These are phyloP conservation scores for Malus hybrid DNA, from an alignment of 331 rosid species.

Conservation along the genomic window DNA sequence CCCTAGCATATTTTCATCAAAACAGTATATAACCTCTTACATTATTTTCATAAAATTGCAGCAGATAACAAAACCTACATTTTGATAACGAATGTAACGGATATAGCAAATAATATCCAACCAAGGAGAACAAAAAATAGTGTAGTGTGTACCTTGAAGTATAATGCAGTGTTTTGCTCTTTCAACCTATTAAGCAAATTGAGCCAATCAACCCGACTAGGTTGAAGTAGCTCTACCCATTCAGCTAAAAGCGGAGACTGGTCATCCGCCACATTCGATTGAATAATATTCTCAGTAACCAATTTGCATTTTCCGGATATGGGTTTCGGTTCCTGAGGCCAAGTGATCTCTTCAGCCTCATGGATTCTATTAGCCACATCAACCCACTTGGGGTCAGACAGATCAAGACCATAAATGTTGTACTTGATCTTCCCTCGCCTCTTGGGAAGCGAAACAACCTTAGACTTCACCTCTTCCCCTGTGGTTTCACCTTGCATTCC, in stretches of 20 bases:
- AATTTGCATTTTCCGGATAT: slow-evolving; percentile 63
- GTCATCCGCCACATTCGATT: slow-evolving; percentile 41
- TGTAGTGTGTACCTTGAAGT: slow-evolving; percentile 47
- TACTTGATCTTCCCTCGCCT: slow-evolving; percentile 70
- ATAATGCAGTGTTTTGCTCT: slow-evolving; percentile 33
- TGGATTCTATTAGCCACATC: slow-evolving; percentile 60
- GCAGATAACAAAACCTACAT: too few relatives aligned
- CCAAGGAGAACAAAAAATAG: too few relatives aligned
- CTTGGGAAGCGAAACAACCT: slow-evolving; percentile 61
- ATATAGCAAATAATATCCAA: too few relatives aligned
- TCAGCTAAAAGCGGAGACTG: slow-evolving; percentile 53
- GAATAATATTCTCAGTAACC: slow-evolving; percentile 48
- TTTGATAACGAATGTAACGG: too few relatives aligned
- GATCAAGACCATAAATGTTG: slow-evolving; percentile 79
- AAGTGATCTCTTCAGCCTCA: slow-evolving; percentile 52
- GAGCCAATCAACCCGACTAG: slow-evolving; percentile 69
- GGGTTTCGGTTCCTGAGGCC: slow-evolving; percentile 65
- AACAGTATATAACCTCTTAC: too few relatives aligned
- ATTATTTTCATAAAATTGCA: too few relatives aligned
- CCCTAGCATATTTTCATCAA: neutral
- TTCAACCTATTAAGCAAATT: slow-evolving; percentile 62
- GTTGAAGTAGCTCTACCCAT: slow-evolving; percentile 77
- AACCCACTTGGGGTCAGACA: slow-evolving; percentile 79
- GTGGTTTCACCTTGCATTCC: slow-evolving; percentile 2
- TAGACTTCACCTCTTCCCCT: slow-evolving; percentile 19